Evolutionary conservation across 768 basidiomycete species (phyloP).

Genomic region (Lentinula edodes): DNA sequence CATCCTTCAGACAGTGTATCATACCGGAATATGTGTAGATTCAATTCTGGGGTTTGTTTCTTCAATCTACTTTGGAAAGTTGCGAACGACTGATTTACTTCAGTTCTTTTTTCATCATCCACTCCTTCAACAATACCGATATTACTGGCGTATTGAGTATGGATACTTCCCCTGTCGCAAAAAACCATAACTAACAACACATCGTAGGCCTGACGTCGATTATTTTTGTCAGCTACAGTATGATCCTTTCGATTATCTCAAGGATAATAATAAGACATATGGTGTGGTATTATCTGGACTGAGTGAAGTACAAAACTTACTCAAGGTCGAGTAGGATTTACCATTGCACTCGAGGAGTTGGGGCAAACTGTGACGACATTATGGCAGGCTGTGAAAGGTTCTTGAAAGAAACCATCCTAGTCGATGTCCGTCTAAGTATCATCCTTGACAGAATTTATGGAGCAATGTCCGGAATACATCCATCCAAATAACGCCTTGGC

Average conservation of each 20-base stretch:
- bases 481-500: slow-evolving; percentile 46
- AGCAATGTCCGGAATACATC: slow-evolving; percentile 40
- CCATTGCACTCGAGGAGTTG: slow-evolving; percentile 55
- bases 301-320: neutral
- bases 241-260: slow-evolving; percentile 81
- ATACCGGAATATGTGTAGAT: slow-evolving; percentile 80
- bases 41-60: slow-evolving; percentile 56
- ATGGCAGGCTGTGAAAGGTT: slow-evolving; percentile 49
- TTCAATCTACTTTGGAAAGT: slow-evolving; percentile 11
- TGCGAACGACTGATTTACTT: neutral
- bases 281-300: slow-evolving; percentile 20
- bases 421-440: slow-evolving; percentile 10
- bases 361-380: slow-evolving; percentile 53
- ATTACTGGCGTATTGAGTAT: slow-evolving; percentile 59
- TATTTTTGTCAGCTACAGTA: slow-evolving; percentile 50
- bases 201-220: slow-evolving; percentile 48
- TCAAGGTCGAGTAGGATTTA: slow-evolving; percentile 36
- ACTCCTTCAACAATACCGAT: slow-evolving; percentile 45
- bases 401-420: neutral
- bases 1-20: slow-evolving; percentile 30
- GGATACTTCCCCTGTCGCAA: slow-evolving; percentile 8
- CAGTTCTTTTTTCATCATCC: slow-evolving; percentile 55
- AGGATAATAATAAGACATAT: slow-evolving; percentile 50
- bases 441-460: slow-evolving; percentile 41
- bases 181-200: neutral